Evolutionary conservation across 179 eudicot genomes (phyloP).

Genomic region (Gypsophila paniculata): DNA sequence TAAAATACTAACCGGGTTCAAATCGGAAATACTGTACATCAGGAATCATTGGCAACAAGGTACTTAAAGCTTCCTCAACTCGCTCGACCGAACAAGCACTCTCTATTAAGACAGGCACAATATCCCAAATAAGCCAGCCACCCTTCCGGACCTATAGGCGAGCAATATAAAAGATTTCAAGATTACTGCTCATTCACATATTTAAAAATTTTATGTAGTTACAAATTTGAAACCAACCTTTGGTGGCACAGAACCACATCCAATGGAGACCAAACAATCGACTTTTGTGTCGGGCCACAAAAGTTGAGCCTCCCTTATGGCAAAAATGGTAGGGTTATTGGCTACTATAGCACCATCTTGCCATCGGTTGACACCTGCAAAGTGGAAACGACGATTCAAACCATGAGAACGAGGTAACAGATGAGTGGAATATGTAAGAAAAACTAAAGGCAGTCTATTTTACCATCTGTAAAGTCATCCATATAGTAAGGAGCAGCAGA

Average conservation of each 20-base stretch:
- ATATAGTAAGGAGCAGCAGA: conserved; percentile 99
- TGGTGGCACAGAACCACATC: conserved; percentile 88
- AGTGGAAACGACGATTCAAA: conserved; percentile 12
- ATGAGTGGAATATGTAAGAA: neutral
- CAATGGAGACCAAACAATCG: conserved; percentile 89
- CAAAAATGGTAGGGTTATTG: conserved; percentile 94
- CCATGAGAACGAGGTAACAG: conserved; percentile 13
- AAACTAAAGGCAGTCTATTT: conserved; percentile 16
- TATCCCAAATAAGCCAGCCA: conserved; percentile 94
- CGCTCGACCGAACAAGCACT: conserved; percentile 97
- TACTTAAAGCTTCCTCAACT: conserved; percentile 89
- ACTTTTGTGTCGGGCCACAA: conserved; percentile 94
- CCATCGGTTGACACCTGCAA: conserved; percentile 75
- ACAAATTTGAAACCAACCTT: conserved; percentile 46
- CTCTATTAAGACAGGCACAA: conserved; percentile 94
- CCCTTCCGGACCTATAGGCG: conserved; percentile 64
- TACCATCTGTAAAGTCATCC: conserved; percentile 96
- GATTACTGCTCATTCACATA: neutral
- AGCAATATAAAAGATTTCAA: neutral
- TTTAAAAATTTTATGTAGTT: neutral
- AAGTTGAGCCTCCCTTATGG: conserved; percentile 95
- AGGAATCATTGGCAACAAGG: conserved; percentile 93
- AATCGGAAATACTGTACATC: conserved; percentile 86
- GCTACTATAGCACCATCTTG: conserved; percentile 99
- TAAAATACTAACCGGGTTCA: conserved; percentile 64